Evolutionary conservation across 768 basidiomycete species (phyloP), one percentile per base, ranked within the genome.

Genomic region (Termitomyces eurrhizus): DNA sequence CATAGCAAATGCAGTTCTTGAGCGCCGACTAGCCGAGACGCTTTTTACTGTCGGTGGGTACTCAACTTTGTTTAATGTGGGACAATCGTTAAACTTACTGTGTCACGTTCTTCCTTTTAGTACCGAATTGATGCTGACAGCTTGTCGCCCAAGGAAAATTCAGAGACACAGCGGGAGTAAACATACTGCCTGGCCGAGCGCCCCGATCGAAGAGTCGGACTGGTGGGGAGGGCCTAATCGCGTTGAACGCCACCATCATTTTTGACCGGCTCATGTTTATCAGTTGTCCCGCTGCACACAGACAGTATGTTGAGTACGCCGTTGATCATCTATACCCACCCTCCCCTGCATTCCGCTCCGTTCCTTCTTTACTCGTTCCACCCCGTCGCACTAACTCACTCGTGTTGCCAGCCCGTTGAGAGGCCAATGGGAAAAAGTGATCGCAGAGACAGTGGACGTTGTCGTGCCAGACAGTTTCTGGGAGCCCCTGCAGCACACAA

Each of bases 221-320:
- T 86, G 88, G 65, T 92, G 90, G 87, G 59, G n/a, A 75, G 7
- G 89, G 90, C 70, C 76, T 88, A 26, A 73, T 78, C n/a, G 66
- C 61, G 35, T 61, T 76, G 36, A 67, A 72, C 36, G 70, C 70
- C 29, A 86, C 84, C 16, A 82, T 84, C 73, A 77, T 85, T 55
- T 88, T 90, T 66, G 82, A 85, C 33, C 79, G 81, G 12, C 78
- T 84, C 7, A 72, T 90, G 52, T 73, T 90, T 57, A 74, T 84
- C 36, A 88, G 86, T 69, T 83, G 88, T 32, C 78, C 79, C 29
- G 84, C 88, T 1, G 83, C 89, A 1, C 86, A 88, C 72, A 61
- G 60, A 55, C 71, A 75, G 78, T 78, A 64, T 13, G 74, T 67
- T 45, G 33, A 57, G 52, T 8, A 35, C 14, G 42, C 35, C 41